Evolutionary conservation across 2,329 filamentous ascomycete species (phyloP).

Genomic region (Ceratocystiopsis sp.): DNA sequence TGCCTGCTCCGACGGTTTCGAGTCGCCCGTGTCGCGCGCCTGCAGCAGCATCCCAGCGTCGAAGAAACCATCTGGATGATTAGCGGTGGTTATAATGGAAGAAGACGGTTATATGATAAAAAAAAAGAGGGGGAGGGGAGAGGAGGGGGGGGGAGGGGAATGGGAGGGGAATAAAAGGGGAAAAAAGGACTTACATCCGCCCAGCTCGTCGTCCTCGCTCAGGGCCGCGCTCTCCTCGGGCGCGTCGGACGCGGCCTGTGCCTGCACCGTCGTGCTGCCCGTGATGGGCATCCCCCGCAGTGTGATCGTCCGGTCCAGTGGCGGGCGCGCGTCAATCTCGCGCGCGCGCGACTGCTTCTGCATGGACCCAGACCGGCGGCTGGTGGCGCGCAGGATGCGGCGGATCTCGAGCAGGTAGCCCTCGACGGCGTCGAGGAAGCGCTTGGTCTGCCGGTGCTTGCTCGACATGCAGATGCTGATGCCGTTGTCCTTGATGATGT

Average conservation of each 20-base stretch:
- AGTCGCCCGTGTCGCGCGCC: slow-evolving; percentile 40
- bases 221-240: slow-evolving; percentile 51
- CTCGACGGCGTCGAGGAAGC: slow-evolving; percentile 80
- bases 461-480: slow-evolving; percentile 84
- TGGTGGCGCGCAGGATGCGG: slow-evolving; percentile 59
- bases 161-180: background rate
- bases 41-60: slow-evolving; percentile 89
- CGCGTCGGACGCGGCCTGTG: slow-evolving; percentile 34
- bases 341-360: slow-evolving; percentile 31
- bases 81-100: no score
- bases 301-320: slow-evolving; percentile 39
- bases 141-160: background rate
- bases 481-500: slow-evolving; percentile 92
- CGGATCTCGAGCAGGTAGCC: slow-evolving; percentile 82
- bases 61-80: slow-evolving; percentile 66
- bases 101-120: slow-evolving; percentile 2
- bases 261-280: slow-evolving; percentile 29
- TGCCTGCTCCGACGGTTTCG: slow-evolving; percentile 40
- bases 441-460: slow-evolving; percentile 83
- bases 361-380: slow-evolving; percentile 22
- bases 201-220: slow-evolving; percentile 77
- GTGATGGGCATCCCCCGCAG: slow-evolving; percentile 57
- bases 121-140: slow-evolving; percentile 3
- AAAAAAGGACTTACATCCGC: slow-evolving; percentile 59
- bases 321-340: slow-evolving; percentile 25